Conservation (phyloP, 805 yeast genomes). For the Yarrowia phangngaensis region DNA sequence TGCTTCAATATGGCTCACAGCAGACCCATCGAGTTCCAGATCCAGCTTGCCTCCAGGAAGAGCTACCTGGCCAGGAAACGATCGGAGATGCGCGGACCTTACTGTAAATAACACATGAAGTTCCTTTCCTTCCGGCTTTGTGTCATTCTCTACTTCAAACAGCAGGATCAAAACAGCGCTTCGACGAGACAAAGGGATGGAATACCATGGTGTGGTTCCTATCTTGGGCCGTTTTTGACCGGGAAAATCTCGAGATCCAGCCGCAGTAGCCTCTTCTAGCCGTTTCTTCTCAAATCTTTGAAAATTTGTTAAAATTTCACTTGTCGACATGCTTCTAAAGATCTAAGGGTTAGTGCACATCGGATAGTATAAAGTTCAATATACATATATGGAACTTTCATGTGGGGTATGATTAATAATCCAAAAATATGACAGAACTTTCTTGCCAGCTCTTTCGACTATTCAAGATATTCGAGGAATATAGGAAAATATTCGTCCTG, state of each 20-base stretch:
- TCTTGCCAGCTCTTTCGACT: too few relatives aligned
- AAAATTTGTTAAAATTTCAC: conserved; percentile 5
- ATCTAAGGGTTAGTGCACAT: too few relatives aligned
- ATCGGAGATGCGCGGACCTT: conserved; percentile 59
- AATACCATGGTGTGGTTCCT: conserved; percentile 7
- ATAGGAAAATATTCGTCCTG: too few relatives aligned
- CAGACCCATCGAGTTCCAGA: conserved; percentile 30
- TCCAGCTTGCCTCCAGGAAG: conserved; percentile 86
- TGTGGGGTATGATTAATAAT: conserved; percentile 26
- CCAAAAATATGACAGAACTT: too few relatives aligned
- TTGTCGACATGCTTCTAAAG: conserved; percentile 8
- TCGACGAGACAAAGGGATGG: conserved; percentile 7
- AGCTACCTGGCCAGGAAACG: conserved; percentile 78
- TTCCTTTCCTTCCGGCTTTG: conserved; percentile 40
- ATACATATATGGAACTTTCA: neutral
- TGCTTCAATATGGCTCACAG: conserved; percentile 12
- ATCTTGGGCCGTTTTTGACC: conserved; percentile 18
- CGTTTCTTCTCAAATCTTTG: conserved; percentile 18
- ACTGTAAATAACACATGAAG: conserved; percentile 71
- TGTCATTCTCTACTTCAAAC: conserved; percentile 4
- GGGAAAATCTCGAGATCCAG: conserved; percentile 3
- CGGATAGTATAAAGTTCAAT: neutral
- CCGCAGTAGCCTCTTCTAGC: conserved; percentile 1
- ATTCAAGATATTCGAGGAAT: too few relatives aligned
- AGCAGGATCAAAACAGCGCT: conserved; percentile 14